These are phyloP conservation scores for Globisporangium lucens DNA, from an alignment of 352 stramenopile genomes.

Conservation along the genomic window DNA sequence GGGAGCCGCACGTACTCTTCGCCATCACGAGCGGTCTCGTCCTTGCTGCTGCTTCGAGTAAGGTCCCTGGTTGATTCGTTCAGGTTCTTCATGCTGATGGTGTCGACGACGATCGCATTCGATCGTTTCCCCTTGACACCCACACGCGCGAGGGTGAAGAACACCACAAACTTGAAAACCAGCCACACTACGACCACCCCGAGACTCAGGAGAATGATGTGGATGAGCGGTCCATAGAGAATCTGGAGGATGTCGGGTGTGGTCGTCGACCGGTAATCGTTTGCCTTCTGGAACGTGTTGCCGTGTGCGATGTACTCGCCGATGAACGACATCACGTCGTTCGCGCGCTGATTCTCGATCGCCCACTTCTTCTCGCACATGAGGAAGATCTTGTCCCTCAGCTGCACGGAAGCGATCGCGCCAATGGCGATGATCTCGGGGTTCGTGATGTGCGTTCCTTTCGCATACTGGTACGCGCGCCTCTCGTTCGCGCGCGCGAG, in stretches of 20 bases:
- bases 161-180: conserved; percentile 5
- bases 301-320: conserved; percentile 17
- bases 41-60: neutral
- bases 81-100: neutral
- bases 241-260: conserved; percentile 14
- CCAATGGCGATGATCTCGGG: conserved; percentile 22
- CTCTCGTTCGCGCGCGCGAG: conserved; percentile 31
- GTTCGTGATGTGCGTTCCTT: conserved; percentile 21
- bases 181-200: neutral
- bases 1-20: conserved; percentile 21
- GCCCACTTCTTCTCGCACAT: conserved; percentile 25
- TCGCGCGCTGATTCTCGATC: conserved; percentile 24
- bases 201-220: conserved; percentile 16
- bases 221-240: conserved; percentile 16
- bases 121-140: neutral
- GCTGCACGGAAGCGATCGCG: conserved; percentile 8
- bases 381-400: conserved; percentile 17
- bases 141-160: neutral
- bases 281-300: conserved; percentile 26
- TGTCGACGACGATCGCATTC: conserved; percentile 2
- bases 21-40: neutral
- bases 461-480: conserved; percentile 25
- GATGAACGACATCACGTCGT: conserved; percentile 18
- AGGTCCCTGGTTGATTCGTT: neutral
- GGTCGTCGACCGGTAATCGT: conserved; percentile 15